Evolutionary conservation across 139 green algal species (phyloP), one percentile per base, ranked within the genome.

Genomic region (Volvox africanus): DNA sequence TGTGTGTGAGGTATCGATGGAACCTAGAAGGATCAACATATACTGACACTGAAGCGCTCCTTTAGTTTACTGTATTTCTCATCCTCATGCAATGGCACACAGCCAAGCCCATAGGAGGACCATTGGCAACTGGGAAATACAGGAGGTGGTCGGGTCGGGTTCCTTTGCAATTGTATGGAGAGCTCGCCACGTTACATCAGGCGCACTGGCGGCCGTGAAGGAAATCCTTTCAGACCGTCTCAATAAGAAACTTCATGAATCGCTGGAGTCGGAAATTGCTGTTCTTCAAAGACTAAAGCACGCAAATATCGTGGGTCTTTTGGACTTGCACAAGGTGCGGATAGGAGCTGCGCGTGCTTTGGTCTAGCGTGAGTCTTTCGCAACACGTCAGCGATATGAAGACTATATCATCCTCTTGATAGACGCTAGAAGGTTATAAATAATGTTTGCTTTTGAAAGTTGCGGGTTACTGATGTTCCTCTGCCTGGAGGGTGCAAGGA

Each of bases 91-190:
- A 17, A 84, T 84, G 78, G 78, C 78, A 32, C 78, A 84, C 36
- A 12, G 21, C 78, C 37, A 32, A 6, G 22, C 78, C 0, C 32
- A 35, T 36, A 84, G 37, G 22, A 37, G 78, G 37, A 84, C 78
- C 55, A 65, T 87, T 20, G 81, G 81, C 14, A 61, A 21, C 61
- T 99, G 97, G 96, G 73, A 90, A 32, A 84, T 99, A 26, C 88
- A 92, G 6, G 77, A 95, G 21, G 91, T 97, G 61, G 95, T 99
- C 36, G 98, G 98, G 11, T 86, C 82, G 5, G 98, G 98, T 26
- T 97, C 94, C 2, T 99, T 99, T 89, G 98, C 98, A 0, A 93
- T 97, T 0, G 98, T 99, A 24, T 99, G 97, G 97, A 89, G 91
- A 61, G 97, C 96, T 3, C 33, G 65, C 11, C 95, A 98, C 89